Evolutionary conservation across 148 eudicot species (phyloP).

Genomic region (Pharnaceum exiguum): DNA sequence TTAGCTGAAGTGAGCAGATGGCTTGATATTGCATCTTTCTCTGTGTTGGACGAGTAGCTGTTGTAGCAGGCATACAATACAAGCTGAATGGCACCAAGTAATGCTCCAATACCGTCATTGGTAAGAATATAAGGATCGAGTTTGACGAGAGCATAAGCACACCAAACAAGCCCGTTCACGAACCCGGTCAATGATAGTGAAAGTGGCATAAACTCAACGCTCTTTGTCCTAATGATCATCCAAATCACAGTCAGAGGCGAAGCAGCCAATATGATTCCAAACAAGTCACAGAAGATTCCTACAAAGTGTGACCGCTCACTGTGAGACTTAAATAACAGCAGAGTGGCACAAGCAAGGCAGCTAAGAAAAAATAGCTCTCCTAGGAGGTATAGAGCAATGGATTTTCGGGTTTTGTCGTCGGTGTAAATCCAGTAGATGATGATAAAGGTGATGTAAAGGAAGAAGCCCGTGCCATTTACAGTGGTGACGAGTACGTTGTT

Average conservation of each 20-base stretch:
- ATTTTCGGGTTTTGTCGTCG: constrained; percentile 26
- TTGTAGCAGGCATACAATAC: constrained; percentile 40
- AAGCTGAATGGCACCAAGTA: constrained; percentile 45
- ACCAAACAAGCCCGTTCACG: constrained; percentile 53
- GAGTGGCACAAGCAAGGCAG: constrained; percentile 19
- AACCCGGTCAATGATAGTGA: constrained; percentile 46
- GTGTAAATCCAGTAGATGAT: constrained; percentile 40
- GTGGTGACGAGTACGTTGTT: constrained; percentile 58
- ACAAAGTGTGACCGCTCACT: constrained; percentile 36
- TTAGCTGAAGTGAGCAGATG: no score
- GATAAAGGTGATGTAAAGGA: constrained; percentile 32
- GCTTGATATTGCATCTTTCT: no score
- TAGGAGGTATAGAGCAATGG: constrained; percentile 8
- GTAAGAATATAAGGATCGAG: constrained; percentile 49
- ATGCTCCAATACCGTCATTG: constrained; percentile 43
- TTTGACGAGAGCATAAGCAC: constrained; percentile 41
- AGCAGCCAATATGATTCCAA: constrained; percentile 46
- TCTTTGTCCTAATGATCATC: constrained; percentile 52
- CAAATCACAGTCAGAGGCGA: constrained; percentile 63
- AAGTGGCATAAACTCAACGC: constrained; percentile 75
- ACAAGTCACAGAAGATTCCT: constrained; percentile 46
- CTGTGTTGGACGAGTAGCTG: no score
- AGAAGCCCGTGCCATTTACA: constrained; percentile 46
- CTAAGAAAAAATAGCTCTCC: constrained; percentile 28
- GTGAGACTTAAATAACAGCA: constrained; percentile 28